Evolutionary conservation across 352 stramenopile genomes (phyloP).

Genomic region (Pythium dissotocum): DNA sequence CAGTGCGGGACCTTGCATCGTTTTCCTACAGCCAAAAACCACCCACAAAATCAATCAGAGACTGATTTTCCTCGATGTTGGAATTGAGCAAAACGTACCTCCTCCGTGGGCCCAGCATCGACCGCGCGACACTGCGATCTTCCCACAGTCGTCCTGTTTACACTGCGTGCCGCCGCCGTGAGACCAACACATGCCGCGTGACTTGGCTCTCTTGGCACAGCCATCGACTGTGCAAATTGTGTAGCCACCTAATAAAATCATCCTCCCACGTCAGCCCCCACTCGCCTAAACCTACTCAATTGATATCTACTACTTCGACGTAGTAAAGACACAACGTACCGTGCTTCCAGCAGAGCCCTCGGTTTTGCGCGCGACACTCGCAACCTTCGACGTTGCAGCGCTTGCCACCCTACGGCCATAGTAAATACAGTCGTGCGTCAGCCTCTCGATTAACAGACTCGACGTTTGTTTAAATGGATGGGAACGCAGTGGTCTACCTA

Average conservation of each 20-base stretch:
- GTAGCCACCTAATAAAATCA: slow-evolving; percentile 17
- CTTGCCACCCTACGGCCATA: slow-evolving; percentile 35
- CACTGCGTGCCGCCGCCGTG: slow-evolving; percentile 20
- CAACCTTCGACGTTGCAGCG: slow-evolving; percentile 44
- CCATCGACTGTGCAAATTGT: slow-evolving; percentile 32
- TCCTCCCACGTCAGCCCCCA: background rate
- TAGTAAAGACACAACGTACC: slow-evolving; percentile 3
- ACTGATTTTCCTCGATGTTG: too few relatives aligned
- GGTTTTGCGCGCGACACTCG: slow-evolving; percentile 49
- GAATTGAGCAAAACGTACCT: too few relatives aligned
- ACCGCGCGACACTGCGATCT: background rate
- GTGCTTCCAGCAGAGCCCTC: slow-evolving; percentile 51
- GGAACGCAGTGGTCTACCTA: background rate
- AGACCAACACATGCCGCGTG: slow-evolving; percentile 17
- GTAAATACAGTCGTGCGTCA: background rate
- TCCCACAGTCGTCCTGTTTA: slow-evolving; percentile 2
- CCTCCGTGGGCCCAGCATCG: background rate
- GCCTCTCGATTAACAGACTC: too few relatives aligned
- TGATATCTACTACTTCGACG: too few relatives aligned
- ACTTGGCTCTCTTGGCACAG: slow-evolving; percentile 20
- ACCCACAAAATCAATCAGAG: background rate
- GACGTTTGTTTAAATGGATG: background rate
- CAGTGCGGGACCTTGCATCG: background rate
- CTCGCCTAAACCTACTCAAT: too few relatives aligned
- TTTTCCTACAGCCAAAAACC: background rate